phyloP scores from a whole-genome alignment of 139 green algal species.

The Yamagishiella unicocca region DNA sequence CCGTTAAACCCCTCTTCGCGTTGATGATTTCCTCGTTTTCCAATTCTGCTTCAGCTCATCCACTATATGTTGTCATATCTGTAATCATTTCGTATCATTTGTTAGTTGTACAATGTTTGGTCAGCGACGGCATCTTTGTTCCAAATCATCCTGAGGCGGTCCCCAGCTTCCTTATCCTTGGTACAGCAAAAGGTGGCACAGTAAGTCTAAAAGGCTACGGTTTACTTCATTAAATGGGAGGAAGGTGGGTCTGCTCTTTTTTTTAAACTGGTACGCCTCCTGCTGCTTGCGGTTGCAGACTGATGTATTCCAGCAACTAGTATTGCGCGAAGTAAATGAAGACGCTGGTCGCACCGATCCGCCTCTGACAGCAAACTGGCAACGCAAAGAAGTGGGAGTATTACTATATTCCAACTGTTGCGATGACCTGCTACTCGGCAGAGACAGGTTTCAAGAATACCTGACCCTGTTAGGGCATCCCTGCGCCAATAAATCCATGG shows the following conservation, averaged over 20 bases:
- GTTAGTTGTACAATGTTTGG: too few relatives aligned
- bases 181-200: background rate
- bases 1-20: too few relatives aligned
- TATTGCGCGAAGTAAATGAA: background rate
- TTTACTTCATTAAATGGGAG: background rate
- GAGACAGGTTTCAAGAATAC: background rate
- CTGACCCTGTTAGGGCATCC: background rate
- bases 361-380: too few relatives aligned
- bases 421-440: too few relatives aligned
- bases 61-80: too few relatives aligned
- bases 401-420: too few relatives aligned
- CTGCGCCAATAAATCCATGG: background rate
- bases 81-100: too few relatives aligned
- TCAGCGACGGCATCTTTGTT: background rate
- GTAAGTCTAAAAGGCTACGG: background rate
- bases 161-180: background rate
- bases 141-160: background rate
- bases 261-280: too few relatives aligned
- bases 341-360: background rate
- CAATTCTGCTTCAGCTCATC: too few relatives aligned
- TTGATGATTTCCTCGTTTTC: too few relatives aligned
- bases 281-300: background rate
- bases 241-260: too few relatives aligned
- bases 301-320: background rate
- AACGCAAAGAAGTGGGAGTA: too few relatives aligned